Conservation (phyloP, 1,139 yeast species). For the Yamadazyma atlantica region DNA sequence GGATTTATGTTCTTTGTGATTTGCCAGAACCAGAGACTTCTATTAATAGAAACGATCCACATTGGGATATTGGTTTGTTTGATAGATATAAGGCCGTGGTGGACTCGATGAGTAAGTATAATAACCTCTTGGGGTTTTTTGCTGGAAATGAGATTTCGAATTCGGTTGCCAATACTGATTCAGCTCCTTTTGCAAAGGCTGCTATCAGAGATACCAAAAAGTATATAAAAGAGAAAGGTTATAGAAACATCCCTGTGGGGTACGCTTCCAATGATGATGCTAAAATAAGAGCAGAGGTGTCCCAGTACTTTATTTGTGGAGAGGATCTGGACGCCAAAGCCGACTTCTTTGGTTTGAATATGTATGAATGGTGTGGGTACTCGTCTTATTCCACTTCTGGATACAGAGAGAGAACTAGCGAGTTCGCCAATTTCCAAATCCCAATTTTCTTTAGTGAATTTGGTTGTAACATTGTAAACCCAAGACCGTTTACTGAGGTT, state of each 20-base stretch:
- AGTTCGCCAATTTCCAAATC: slow-evolving; percentile 46
- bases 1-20: slow-evolving; percentile 56
- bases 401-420: slow-evolving; percentile 52
- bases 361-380: slow-evolving; percentile 71
- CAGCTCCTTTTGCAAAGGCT: slow-evolving; percentile 63
- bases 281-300: slow-evolving; percentile 43
- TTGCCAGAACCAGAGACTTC: slow-evolving; percentile 54
- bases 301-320: slow-evolving; percentile 52
- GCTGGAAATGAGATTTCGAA: slow-evolving; percentile 66
- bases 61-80: slow-evolving; percentile 42
- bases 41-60: slow-evolving; percentile 48
- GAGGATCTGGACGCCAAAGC: slow-evolving; percentile 26
- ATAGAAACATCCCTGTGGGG: slow-evolving; percentile 59
- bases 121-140: slow-evolving; percentile 55
- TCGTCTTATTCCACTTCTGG: slow-evolving; percentile 58
- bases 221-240: slow-evolving; percentile 41
- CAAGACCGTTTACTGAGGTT: slow-evolving; percentile 56
- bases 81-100: slow-evolving; percentile 48
- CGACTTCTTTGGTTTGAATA: slow-evolving; percentile 60
- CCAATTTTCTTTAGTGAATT: slow-evolving; percentile 63
- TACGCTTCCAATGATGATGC: slow-evolving; percentile 62
- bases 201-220: slow-evolving; percentile 56
- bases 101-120: slow-evolving; percentile 48
- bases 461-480: slow-evolving; percentile 55
- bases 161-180: slow-evolving; percentile 45